Evolutionary conservation across 2,329 filamentous ascomycete species (phyloP), one percentile per base, ranked within the genome.

Genomic region (Penicillium paneum): DNA sequence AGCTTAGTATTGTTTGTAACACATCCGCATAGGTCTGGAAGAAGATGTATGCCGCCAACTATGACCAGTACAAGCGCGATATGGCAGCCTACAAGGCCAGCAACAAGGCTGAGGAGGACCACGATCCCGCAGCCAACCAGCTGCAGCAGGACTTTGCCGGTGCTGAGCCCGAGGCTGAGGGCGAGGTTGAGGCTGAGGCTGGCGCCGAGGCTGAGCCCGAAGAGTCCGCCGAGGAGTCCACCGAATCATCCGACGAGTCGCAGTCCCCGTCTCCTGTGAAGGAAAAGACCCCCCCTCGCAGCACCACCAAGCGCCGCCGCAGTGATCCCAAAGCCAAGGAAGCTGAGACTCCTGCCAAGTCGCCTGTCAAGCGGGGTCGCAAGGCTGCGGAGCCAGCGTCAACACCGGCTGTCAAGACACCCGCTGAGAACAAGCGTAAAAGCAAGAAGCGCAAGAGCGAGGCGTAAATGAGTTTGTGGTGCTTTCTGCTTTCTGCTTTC

Each of bases 51-150:
- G 76, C 79, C 58, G 72, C 76, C 57, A 82, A 82, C 56, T 76
- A 84, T 60, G 79, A 80, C 45, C 71, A 77, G 40, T 86, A 84
- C 73, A 79, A 82, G 61, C 73, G 78, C 52, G 78, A 81, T 49
- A 76, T 83, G 67, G 75, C 76, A 47, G 77, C 75, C 3, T 87
- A 86, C 75, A 80, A 83, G 65, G 79, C 79, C 48, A 76, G 74
- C n/a, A 72, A 73, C 13, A 69, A 76, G 49, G 71, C 69, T 17
- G 68, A 74, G 32, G 78, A 79, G 44, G 71, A 78, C 0, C 71
- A 73, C 40, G 50, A 76, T 56, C 74, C 75, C 17, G 71, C 71
- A 12, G 71, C 69, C 35, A 68, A 59, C 43, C 75, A 74, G 67
- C 74, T 75, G 29, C 75, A 76, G 49, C 71, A 76, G 56, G 70